phyloP scores from a whole-genome alignment of 805 yeast genomes.

The Saturnispora bothae region DNA sequence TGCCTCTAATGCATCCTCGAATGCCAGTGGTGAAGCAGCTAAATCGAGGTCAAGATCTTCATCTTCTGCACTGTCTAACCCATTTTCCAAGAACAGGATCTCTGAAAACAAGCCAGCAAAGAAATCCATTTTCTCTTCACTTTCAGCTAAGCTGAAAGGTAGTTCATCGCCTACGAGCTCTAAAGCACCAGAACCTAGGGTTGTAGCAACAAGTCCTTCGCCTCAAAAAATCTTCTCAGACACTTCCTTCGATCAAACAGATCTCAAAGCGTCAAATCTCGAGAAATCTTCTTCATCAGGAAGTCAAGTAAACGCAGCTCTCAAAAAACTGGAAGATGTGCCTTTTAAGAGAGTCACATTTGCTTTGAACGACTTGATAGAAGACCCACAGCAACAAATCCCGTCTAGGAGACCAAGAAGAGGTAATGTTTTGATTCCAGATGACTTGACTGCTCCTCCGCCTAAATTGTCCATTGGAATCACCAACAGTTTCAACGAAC shows the following conservation, averaged over 20 bases:
- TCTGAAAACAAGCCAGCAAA: constrained; percentile 11
- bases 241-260: neutral
- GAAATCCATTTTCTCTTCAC: constrained; percentile 24
- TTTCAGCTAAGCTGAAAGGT: constrained; percentile 26
- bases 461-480: constrained; percentile 62
- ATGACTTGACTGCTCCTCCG: constrained; percentile 53
- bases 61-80: constrained; percentile 7
- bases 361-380: constrained; percentile 37
- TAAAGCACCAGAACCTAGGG: constrained; percentile 3
- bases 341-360: constrained; percentile 39
- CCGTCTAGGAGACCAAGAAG: constrained; percentile 45
- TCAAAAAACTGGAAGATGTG: constrained; percentile 19
- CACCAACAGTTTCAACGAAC: constrained; percentile 34
- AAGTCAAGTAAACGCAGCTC: neutral
- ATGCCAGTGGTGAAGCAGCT: neutral
- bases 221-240: neutral
- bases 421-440: constrained; percentile 52
- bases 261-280: neutral
- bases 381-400: constrained; percentile 53
- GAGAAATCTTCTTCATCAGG: neutral
- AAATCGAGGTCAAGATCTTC: constrained; percentile 11
- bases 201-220: neutral
- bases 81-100: constrained; percentile 4
- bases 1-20: neutral
- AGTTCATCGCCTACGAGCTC: constrained; percentile 8